Conservation (phyloP, 257 asterid species). For the Penstemon eatonii region DNA sequence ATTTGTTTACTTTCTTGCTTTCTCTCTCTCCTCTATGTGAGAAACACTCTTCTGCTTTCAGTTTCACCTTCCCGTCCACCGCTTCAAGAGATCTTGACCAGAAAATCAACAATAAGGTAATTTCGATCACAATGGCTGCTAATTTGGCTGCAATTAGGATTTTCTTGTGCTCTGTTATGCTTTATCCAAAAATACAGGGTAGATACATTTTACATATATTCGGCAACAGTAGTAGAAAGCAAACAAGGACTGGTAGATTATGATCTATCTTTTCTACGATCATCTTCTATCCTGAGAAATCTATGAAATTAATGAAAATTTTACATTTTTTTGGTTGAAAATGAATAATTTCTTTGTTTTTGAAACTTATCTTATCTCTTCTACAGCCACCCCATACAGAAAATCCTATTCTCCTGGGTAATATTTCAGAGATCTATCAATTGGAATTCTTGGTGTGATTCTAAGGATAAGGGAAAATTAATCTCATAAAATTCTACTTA, state of each 20-base stretch:
- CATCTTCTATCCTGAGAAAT: slow-evolving; percentile 3
- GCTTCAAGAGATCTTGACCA: slow-evolving; percentile 43
- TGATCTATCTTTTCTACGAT: neutral
- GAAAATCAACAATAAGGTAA: slow-evolving; percentile 31
- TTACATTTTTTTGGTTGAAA: slow-evolving; percentile 1
- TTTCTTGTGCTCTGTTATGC: neutral
- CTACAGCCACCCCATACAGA: slow-evolving; percentile 10
- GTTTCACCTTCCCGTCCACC: slow-evolving; percentile 37
- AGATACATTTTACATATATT: slow-evolving; percentile 20
- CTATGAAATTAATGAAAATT: slow-evolving; percentile 15
- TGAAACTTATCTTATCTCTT: neutral
- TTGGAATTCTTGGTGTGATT: slow-evolving; percentile 18
- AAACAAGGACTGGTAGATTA: neutral
- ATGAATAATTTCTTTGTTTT: neutral
- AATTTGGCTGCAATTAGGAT: slow-evolving; percentile 4
- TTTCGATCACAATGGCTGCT: slow-evolving; percentile 16
- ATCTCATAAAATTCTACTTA: slow-evolving; percentile 2
- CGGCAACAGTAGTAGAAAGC: slow-evolving; percentile 1
- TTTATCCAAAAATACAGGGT: slow-evolving; percentile 13
- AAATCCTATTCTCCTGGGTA: neutral
- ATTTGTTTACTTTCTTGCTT: slow-evolving; percentile 35
- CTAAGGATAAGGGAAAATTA: neutral
- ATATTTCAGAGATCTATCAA: slow-evolving; percentile 37
- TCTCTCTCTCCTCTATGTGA: slow-evolving; percentile 27
- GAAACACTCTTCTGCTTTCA: slow-evolving; percentile 18